phyloP scores from a whole-genome alignment of 2,329 filamentous ascomycete species.

The Dactylonectria estremocensis region DNA sequence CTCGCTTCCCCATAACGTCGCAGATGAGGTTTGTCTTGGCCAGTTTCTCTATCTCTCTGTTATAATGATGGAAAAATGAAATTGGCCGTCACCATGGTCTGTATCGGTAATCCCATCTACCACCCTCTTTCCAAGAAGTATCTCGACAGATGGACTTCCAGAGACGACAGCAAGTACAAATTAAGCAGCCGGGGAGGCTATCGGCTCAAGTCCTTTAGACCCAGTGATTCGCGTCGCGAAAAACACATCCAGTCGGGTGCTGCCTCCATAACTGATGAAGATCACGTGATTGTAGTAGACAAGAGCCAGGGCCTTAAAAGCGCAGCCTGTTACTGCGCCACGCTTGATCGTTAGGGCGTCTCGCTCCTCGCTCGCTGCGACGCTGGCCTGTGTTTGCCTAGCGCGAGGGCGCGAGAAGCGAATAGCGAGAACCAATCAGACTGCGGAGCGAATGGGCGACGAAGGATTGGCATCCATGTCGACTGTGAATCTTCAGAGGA shows the following conservation, averaged over 20 bases:
- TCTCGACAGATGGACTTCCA: conserved; percentile 1
- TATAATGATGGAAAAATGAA: no score
- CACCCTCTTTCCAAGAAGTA: background rate
- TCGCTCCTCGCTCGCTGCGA: background rate
- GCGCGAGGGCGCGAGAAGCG: background rate
- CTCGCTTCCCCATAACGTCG: no score
- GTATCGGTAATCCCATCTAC: no score
- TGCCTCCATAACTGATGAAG: background rate
- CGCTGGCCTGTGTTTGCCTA: background rate
- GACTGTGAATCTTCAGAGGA: background rate
- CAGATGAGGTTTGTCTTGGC: no score
- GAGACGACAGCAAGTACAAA: background rate
- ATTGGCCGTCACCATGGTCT: no score
- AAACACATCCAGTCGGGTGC: background rate
- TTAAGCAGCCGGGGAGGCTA: background rate
- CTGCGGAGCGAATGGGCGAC: background rate
- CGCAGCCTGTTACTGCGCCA: background rate
- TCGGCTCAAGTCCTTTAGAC: background rate
- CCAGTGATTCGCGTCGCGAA: background rate
- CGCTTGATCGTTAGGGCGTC: background rate
- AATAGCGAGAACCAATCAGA: background rate
- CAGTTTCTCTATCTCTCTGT: no score
- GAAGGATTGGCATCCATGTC: background rate
- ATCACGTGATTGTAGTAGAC: background rate
- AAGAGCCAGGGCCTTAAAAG: background rate